Evolutionary conservation across 148 eudicot genomes (phyloP).

Genomic region (Rhododendron kiyosumense): DNA sequence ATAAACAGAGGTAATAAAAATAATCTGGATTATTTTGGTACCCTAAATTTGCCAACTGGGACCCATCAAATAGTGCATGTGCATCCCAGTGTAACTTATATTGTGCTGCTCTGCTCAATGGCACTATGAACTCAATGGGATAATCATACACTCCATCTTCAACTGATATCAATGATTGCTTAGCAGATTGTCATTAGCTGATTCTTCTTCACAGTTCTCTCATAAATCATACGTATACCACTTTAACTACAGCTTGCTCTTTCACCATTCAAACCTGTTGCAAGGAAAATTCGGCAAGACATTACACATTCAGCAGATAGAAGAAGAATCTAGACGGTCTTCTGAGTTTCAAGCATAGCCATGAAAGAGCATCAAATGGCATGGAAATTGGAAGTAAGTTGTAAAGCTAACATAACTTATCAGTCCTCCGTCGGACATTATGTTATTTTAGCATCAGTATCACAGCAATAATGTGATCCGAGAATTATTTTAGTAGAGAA

Average conservation of each 20-base stretch:
- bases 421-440: neutral
- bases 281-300: neutral
- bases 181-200: neutral
- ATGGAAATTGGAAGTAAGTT: neutral
- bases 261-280: slow-evolving; percentile 13
- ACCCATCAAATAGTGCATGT: neutral
- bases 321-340: neutral
- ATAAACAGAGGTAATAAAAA: neutral
- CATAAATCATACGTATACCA: neutral
- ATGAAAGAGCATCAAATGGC: neutral
- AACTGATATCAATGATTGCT: neutral
- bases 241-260: slow-evolving; percentile 3
- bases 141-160: neutral
- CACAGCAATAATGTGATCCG: neutral
- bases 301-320: neutral
- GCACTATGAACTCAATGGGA: neutral
- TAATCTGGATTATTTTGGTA: neutral
- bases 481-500: neutral
- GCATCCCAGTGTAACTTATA: slow-evolving; percentile 1
- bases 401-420: neutral
- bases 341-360: neutral
- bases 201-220: neutral
- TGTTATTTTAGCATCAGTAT: neutral
- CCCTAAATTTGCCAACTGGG: neutral
- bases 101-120: neutral